Evolutionary conservation across 352 stramenopile genomes (phyloP), one percentile per base, ranked within the genome.

Genomic region (Globisporangium parvum): DNA sequence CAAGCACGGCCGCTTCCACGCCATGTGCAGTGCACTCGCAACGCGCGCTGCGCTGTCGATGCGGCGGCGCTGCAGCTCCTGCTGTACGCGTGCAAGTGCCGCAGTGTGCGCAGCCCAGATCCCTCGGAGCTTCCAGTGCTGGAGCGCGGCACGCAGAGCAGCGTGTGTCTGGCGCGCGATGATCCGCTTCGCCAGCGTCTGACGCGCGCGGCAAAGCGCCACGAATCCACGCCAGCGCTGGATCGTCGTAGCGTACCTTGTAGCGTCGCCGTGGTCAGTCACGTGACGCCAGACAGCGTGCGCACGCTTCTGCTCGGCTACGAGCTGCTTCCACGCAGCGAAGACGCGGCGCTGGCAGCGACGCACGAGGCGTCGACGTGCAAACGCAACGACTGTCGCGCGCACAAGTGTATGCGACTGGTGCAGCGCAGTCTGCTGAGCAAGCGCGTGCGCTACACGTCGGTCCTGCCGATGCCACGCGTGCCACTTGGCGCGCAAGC

Each of bases 1-100:
- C 11, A 77, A 39, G 42, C 66, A 77, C 33, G 59, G 51, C 2
- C 53, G 53, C 47, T 68, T 65, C 66, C 66, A 72, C 6, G 63
- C 53, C 26, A 65, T 50, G 42, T 63, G 70, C 49, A 68, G 67
- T 3, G 49, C 51, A 23, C 40, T 51, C 11, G 63, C 66, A 26
- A 75, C 59, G 18, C 53, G 57, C 26, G 64, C 62, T 33, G 66
- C 57, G 39, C n/a, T 71, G 2, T 23, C 28, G 15, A 51, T 24
- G 21, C 60, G 53, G 26, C 69, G 51, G 9, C 47, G 41, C 12
- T 60, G 17, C 5, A 65, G 45, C 37, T 49, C 45, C 26, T 40
- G 53, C 21, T 37, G 47, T 6, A 28, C 45, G 17, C 10, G 12
- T 17, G 11, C 23, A 14, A 61, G 47, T 6, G 50, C 26, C 0